Evolutionary conservation across 2,329 filamentous ascomycete genomes (phyloP).

Genomic region (Blastomyces silverae): DNA sequence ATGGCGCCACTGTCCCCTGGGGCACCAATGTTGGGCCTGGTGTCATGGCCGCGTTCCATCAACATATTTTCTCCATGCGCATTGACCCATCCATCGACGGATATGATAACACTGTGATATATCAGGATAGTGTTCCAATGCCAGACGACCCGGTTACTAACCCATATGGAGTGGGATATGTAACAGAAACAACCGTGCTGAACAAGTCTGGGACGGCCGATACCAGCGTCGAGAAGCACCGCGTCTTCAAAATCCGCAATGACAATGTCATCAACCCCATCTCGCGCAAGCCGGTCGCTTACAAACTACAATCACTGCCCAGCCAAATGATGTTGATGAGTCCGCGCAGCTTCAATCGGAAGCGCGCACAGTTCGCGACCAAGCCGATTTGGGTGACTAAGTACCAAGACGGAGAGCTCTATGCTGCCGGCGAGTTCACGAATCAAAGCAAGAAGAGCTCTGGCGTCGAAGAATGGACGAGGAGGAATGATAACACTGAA

Average conservation of each 20-base stretch:
- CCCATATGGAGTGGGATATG: slow-evolving; percentile 49
- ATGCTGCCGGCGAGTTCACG: slow-evolving; percentile 51
- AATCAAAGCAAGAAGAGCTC: slow-evolving; percentile 51
- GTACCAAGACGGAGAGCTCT: slow-evolving; percentile 49
- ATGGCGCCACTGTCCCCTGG: slow-evolving; percentile 57
- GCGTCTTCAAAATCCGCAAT: slow-evolving; percentile 55
- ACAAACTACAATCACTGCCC: slow-evolving; percentile 51
- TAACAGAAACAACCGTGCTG: slow-evolving; percentile 44
- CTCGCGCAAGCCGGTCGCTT: slow-evolving; percentile 50
- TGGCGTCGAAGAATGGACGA: slow-evolving; percentile 49
- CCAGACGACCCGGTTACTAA: slow-evolving; percentile 48
- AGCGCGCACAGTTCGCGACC: slow-evolving; percentile 50
- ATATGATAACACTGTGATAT: slow-evolving; percentile 49
- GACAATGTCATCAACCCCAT: slow-evolving; percentile 47
- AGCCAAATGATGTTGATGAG: slow-evolving; percentile 54
- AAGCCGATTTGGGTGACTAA: slow-evolving; percentile 52
- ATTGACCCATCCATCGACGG: slow-evolving; percentile 58
- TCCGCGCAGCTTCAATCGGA: slow-evolving; percentile 43
- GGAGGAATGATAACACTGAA: slow-evolving; percentile 43
- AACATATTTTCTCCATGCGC: slow-evolving; percentile 67
- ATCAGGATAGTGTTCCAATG: slow-evolving; percentile 56
- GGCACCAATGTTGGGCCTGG: slow-evolving; percentile 64
- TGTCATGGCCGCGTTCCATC: slow-evolving; percentile 63
- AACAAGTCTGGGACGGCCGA: slow-evolving; percentile 45
- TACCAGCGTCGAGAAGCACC: slow-evolving; percentile 44